Evolutionary conservation across 257 asterid genomes (phyloP).

Genomic region (Jacaranda mimosifolia): DNA sequence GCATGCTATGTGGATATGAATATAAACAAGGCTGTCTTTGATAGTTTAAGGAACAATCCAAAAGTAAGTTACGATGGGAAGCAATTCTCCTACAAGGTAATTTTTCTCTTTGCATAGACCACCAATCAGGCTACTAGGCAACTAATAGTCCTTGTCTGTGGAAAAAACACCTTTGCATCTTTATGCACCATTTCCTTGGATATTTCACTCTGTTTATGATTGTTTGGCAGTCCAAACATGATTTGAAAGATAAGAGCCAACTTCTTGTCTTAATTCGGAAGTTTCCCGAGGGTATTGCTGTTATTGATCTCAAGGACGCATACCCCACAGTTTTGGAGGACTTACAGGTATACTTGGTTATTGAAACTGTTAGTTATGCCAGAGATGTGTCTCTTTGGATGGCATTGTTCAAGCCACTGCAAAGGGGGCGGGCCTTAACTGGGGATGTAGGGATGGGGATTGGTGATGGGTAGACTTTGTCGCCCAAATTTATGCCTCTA

Average conservation of each 20-base stretch:
- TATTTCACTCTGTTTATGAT: background rate
- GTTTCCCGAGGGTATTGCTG: constrained; percentile 75
- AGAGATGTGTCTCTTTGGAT: background rate
- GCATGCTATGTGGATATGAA: constrained; percentile 76
- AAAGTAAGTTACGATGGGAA: constrained; percentile 79
- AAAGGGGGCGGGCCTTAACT: too few relatives aligned
- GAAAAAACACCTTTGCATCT: background rate
- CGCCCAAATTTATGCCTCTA: too few relatives aligned
- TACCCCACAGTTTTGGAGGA: constrained; percentile 85
- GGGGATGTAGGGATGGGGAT: too few relatives aligned
- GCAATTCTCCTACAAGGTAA: constrained; percentile 85
- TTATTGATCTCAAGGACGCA: constrained; percentile 83
- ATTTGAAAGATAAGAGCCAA: constrained; percentile 62
- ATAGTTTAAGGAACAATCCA: constrained; percentile 80
- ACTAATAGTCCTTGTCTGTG: constrained; percentile 1
- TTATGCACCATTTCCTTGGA: background rate
- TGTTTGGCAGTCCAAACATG: constrained; percentile 74
- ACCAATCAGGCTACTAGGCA: background rate
- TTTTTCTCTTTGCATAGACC: constrained; percentile 23
- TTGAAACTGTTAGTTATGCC: background rate
- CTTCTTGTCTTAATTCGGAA: constrained; percentile 65
- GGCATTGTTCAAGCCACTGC: background rate
- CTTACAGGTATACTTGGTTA: constrained; percentile 67
- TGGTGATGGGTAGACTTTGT: too few relatives aligned
- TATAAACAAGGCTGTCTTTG: constrained; percentile 84